A percentile compares a stretch with the other conserved stretches of the same genome.
phyloP scores from a whole-genome alignment of 75 land plant species.

The Pinus tabuliformis region DNA sequence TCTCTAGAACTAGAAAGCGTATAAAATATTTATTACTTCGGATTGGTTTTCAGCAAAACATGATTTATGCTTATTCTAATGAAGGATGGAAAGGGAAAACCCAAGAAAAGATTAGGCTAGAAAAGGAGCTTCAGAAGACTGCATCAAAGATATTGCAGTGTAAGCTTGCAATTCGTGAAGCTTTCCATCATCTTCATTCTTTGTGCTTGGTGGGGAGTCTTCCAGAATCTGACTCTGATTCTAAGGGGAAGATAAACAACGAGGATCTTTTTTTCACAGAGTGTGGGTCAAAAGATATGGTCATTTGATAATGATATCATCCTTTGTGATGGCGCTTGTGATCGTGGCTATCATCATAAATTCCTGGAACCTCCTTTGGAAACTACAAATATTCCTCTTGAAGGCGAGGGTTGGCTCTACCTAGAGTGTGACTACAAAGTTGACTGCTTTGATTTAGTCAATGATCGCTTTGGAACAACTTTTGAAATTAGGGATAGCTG shows the following conservation, averaged over 20 bases:
- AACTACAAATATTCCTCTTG: slow-evolving; percentile 82
- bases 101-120: slow-evolving; percentile 67
- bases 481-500: slow-evolving; percentile 56
- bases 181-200: slow-evolving; percentile 47
- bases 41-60: too few relatives aligned
- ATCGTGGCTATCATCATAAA: slow-evolving; percentile 82
- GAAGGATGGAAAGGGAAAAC: too few relatives aligned
- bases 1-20: too few relatives aligned
- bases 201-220: slow-evolving; percentile 59
- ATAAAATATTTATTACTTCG: too few relatives aligned
- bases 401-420: slow-evolving; percentile 94
- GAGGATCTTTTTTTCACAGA: slow-evolving; percentile 84
- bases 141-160: slow-evolving; percentile 53
- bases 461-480: slow-evolving; percentile 62
- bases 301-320: slow-evolving; percentile 87
- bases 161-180: slow-evolving; percentile 57
- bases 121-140: slow-evolving; percentile 50
- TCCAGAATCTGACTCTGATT: slow-evolving; percentile 65
- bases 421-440: slow-evolving; percentile 91
- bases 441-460: slow-evolving; percentile 69
- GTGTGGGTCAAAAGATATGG: slow-evolving; percentile 58
- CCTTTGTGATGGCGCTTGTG: too few relatives aligned
- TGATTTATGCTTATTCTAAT: too few relatives aligned
- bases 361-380: slow-evolving; percentile 73
- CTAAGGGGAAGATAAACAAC: slow-evolving; percentile 64